A percentile compares a stretch with the other conserved stretches of the same genome.
phyloP scores from a whole-genome alignment of 1,284 basidiomycete species.

The Cutaneotrichosporon arboriforme region DNA sequence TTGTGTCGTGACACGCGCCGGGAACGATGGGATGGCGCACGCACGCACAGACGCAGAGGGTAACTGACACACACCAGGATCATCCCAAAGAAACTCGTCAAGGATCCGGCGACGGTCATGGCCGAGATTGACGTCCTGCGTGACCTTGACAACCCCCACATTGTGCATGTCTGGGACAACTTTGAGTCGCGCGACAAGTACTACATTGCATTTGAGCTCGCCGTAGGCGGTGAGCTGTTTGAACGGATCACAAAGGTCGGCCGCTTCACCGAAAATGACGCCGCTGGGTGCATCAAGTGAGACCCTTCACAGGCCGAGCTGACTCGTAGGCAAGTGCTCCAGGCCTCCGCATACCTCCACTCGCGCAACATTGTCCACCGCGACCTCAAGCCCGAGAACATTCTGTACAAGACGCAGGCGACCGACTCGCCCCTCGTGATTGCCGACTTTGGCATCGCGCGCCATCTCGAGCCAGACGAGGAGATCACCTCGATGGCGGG shows the following conservation, averaged over 20 bases:
- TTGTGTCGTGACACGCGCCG: too few relatives aligned
- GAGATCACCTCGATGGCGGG: conserved; percentile 77
- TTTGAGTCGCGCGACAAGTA: conserved; percentile 88
- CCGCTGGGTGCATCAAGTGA: conserved; percentile 63
- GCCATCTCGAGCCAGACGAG: conserved; percentile 75
- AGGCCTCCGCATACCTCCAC: conserved; percentile 75
- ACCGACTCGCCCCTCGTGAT: conserved; percentile 76
- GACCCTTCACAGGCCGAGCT: neutral
- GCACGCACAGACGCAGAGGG: neutral
- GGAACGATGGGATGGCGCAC: neutral
- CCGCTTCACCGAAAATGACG: conserved; percentile 85
- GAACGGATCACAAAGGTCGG: conserved; percentile 73
- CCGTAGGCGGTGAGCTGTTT: conserved; percentile 83
- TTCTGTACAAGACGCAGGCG: conserved; percentile 74
- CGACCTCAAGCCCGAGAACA: conserved; percentile 93
- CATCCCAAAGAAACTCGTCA: conserved; percentile 86
- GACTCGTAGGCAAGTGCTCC: conserved; percentile 54
- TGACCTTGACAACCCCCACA: conserved; percentile 79
- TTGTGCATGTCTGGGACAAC: conserved; percentile 58
- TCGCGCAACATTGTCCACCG: conserved; percentile 85
- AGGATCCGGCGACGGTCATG: conserved; percentile 79
- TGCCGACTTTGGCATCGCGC: conserved; percentile 95
- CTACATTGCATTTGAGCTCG: conserved; percentile 86
- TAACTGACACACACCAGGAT: conserved; percentile 53
- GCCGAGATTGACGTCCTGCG: conserved; percentile 84